These are phyloP conservation scores for Aspergillus nanangensis DNA, from an alignment of 495 filamentous ascomycete species.

Conservation along the genomic window DNA sequence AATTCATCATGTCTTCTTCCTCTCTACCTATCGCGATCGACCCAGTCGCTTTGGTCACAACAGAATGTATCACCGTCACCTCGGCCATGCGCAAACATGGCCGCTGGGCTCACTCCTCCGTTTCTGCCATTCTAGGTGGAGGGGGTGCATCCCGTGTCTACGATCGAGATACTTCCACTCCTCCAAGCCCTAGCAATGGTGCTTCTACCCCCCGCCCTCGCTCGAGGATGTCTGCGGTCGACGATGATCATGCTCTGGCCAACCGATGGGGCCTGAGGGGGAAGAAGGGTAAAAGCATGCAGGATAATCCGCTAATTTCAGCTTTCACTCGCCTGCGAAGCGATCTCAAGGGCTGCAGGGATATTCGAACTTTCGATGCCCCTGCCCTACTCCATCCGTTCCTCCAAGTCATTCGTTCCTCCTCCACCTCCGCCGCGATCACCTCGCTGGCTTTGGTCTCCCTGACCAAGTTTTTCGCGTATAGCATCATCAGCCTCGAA, in stretches of 20 bases:
- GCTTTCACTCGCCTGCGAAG: constrained; percentile 86
- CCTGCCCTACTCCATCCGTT: constrained; percentile 91
- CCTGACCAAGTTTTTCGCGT: constrained; percentile 96
- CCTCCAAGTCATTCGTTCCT: constrained; percentile 94
- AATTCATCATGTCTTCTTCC: constrained; percentile 12
- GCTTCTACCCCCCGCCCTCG: constrained; percentile 12
- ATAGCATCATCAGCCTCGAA: constrained; percentile 77
- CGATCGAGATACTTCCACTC: constrained; percentile 36
- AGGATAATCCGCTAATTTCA: constrained; percentile 95
- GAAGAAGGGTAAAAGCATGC: constrained; percentile 96
- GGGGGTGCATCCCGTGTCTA: constrained; percentile 51
- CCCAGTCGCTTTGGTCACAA: constrained; percentile 90
- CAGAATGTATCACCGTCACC: constrained; percentile 98
- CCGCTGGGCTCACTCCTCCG: constrained; percentile 93
- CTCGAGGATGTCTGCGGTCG: constrained; percentile 17
- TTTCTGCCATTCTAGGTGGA: constrained; percentile 90
- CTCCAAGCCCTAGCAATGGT: constrained; percentile 34
- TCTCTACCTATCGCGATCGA: constrained; percentile 76
- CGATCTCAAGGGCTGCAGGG: constrained; percentile 89
- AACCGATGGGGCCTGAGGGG: constrained; percentile 86
- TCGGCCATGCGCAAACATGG: constrained; percentile 98
- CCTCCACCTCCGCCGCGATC: constrained; percentile 91
- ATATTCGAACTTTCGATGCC: constrained; percentile 86
- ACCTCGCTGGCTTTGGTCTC: constrained; percentile 90
- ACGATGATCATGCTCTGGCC: constrained; percentile 51